Evolutionary conservation across 2,329 filamentous ascomycete species (phyloP).

Genomic region (Xylariomycetidae sp.): DNA sequence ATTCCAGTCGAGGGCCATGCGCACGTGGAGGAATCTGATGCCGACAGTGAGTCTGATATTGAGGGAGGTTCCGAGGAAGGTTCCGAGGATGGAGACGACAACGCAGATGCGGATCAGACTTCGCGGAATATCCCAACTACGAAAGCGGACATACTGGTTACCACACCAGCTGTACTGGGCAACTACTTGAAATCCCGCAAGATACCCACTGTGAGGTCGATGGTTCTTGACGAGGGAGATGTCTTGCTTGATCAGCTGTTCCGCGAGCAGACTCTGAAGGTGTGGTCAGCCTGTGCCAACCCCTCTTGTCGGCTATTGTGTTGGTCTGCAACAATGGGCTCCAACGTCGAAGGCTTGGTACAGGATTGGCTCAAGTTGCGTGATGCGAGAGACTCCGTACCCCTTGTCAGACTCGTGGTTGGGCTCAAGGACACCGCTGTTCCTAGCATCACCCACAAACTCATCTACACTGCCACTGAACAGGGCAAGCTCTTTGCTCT

Average conservation of each 20-base stretch:
- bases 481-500: conserved; percentile 88
- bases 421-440: conserved; percentile 94
- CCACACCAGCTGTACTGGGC: conserved; percentile 71
- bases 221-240: conserved; percentile 91
- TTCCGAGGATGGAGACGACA: conserved; percentile 21
- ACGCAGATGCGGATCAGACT: conserved; percentile 30
- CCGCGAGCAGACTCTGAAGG: conserved; percentile 74
- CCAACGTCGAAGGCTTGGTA: conserved; percentile 77
- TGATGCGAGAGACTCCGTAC: conserved; percentile 37
- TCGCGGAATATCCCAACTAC: conserved; percentile 39
- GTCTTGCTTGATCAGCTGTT: conserved; percentile 80
- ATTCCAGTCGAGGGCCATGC: conserved; percentile 43
- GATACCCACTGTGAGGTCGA: conserved; percentile 61
- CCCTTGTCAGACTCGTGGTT: conserved; percentile 80
- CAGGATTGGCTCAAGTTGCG: conserved; percentile 59
- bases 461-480: conserved; percentile 88
- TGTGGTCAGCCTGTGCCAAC: conserved; percentile 76
- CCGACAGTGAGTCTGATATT: conserved; percentile 14
- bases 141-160: conserved; percentile 73
- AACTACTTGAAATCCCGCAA: conserved; percentile 58
- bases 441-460: conserved; percentile 82
- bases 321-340: conserved; percentile 97
- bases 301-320: conserved; percentile 67
- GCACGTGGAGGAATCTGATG: conserved; percentile 12
- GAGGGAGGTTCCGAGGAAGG: conserved; percentile 12